phyloP scores from a whole-genome alignment of 192 early-diverging fungal species.

The Coemansia sp. region DNA sequence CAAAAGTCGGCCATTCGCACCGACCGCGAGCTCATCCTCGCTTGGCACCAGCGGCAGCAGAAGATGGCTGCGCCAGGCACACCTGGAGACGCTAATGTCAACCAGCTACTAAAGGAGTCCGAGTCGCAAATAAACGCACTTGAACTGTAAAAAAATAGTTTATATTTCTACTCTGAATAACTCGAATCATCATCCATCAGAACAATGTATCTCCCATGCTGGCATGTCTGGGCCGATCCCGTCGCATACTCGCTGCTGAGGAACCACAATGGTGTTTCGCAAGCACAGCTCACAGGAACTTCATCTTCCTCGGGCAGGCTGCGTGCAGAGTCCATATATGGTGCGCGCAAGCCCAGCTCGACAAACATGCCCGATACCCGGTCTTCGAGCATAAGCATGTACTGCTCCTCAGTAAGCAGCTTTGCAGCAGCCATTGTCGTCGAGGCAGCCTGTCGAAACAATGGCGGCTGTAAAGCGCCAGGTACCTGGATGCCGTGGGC shows the following conservation, averaged over 20 bases:
- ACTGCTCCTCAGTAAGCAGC: conserved; percentile 4
- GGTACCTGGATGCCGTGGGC: no score
- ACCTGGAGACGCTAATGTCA: conserved; percentile 5
- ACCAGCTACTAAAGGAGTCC: conserved; percentile 32
- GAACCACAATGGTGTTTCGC: conserved; percentile 16
- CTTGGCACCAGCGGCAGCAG: conserved; percentile 24
- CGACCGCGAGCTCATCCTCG: conserved; percentile 35
- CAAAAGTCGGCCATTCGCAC: conserved; percentile 34
- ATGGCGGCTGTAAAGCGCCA: not conserved
- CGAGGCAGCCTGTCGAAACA: not conserved
- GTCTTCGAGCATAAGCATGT: conserved; percentile 23
- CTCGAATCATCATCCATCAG: conserved; percentile 47
- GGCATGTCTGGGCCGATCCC: not conserved
- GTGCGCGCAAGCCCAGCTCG: conserved; percentile 28
- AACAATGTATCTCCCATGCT: conserved; percentile 13
- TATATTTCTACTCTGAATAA: conserved; percentile 28
- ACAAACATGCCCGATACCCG: conserved; percentile 39
- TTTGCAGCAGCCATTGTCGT: not conserved
- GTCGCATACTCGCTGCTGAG: conserved; percentile 4
- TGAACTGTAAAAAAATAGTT: conserved; percentile 27
- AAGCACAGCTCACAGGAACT: not conserved
- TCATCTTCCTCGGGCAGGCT: not conserved
- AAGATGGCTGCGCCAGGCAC: conserved; percentile 9
- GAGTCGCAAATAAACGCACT: conserved; percentile 36
- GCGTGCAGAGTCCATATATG: conserved; percentile 10